A percentile compares a stretch with the other conserved stretches of the same genome.
These are phyloP conservation scores for Fraxinus sp. DNA, from an alignment of 305 asterid species.

Conservation along the genomic window DNA sequence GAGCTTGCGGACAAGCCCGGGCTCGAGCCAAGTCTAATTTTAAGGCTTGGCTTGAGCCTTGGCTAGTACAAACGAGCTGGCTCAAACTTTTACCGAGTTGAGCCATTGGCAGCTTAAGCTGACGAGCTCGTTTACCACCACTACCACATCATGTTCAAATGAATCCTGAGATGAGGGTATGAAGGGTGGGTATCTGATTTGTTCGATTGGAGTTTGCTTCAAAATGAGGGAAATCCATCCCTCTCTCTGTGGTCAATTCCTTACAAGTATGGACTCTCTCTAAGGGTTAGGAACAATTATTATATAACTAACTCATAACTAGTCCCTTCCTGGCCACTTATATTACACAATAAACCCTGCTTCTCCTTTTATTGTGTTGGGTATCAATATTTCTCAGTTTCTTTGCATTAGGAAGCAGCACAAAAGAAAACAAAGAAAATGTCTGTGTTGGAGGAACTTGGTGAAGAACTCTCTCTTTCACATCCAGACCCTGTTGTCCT, in stretches of 20 bases:
- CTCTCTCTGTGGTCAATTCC: slow-evolving; percentile 66
- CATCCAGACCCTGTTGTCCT: slow-evolving; percentile 75
- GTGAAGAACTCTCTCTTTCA: slow-evolving; percentile 40
- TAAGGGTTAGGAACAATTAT: slow-evolving; percentile 25
- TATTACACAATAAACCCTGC: slow-evolving; percentile 36
- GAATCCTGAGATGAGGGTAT: slow-evolving; percentile 23
- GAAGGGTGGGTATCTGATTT: slow-evolving; percentile 8
- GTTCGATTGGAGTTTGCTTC: slow-evolving; percentile 60
- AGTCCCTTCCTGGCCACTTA: slow-evolving; percentile 21
- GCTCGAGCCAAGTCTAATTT: no score
- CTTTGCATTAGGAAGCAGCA: slow-evolving; percentile 14
- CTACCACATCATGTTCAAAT: not conserved
- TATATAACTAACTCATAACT: slow-evolving; percentile 35
- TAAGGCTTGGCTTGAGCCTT: no score
- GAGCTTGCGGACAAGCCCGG: no score
- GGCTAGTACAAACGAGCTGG: no score
- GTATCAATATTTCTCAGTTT: slow-evolving; percentile 9
- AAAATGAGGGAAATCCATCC: slow-evolving; percentile 39
- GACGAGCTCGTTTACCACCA: no score
- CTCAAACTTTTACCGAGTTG: no score
- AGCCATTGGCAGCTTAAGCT: no score
- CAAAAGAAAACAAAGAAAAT: slow-evolving; percentile 24
- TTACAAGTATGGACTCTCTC: slow-evolving; percentile 42
- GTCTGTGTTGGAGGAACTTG: slow-evolving; percentile 40
- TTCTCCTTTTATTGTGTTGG: slow-evolving; percentile 1